Percentiles rank a stretch among this genome's conserved stretches.
Conservation (phyloP, 805 yeast genomes). For the Zygosaccharomyces pseudorouxii region DNA sequence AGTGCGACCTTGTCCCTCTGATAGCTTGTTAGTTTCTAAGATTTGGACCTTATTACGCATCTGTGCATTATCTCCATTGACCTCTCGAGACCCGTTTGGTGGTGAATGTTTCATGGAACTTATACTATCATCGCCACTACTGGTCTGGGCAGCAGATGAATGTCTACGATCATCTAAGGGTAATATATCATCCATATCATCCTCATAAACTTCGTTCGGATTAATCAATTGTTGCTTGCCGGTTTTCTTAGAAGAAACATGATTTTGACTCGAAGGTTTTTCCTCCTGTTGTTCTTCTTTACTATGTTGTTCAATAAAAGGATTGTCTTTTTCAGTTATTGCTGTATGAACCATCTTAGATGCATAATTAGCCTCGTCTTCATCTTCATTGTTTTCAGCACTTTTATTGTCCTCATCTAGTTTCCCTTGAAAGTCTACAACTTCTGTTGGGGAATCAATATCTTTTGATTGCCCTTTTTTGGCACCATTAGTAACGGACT, state of each 20-base stretch:
- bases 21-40: constrained; percentile 30
- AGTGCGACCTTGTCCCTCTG: constrained; percentile 34
- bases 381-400: background rate
- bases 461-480: background rate
- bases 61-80: constrained; percentile 11
- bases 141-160: constrained; percentile 10
- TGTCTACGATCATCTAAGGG: constrained; percentile 6
- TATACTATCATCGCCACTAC: constrained; percentile 18
- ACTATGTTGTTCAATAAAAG: constrained; percentile 21
- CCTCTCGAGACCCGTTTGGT: constrained; percentile 19
- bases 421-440: background rate
- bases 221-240: constrained; percentile 8
- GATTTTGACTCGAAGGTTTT: background rate
- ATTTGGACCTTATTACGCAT: constrained; percentile 19
- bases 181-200: constrained; percentile 24
- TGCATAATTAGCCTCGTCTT: constrained; percentile 1
- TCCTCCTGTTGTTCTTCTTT: background rate
- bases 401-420: background rate
- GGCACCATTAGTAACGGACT: background rate
- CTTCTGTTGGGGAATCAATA: background rate
- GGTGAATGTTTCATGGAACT: constrained; percentile 21
- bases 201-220: constrained; percentile 28
- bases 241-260: background rate
- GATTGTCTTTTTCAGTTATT: constrained; percentile 29
- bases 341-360: constrained; percentile 25